Conservation (phyloP, 73 alveolate species). For the Urostyla sp. region DNA sequence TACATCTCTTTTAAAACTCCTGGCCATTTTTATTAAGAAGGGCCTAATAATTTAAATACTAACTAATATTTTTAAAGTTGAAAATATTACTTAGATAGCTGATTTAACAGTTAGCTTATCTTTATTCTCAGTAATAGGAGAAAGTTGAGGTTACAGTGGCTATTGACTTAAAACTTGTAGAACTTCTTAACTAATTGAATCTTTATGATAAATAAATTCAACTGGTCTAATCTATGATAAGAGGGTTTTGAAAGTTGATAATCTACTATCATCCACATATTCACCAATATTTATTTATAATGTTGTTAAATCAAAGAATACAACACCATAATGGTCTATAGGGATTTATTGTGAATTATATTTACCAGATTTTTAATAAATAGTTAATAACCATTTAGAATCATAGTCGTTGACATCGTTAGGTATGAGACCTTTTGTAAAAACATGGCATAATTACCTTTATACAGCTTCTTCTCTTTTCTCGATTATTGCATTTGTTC, state of each 20-base stretch:
- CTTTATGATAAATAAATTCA: conserved; percentile 83
- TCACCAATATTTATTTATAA: conserved; percentile 73
- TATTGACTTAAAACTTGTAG: conserved; percentile 43
- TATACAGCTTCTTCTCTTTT: conserved; percentile 29
- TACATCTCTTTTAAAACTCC: background rate
- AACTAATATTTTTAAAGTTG: background rate
- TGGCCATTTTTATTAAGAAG: conserved; percentile 14
- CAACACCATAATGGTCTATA: conserved; percentile 65
- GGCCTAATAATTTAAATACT: conserved; percentile 24
- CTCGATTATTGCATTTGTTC: conserved; percentile 14
- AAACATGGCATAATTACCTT: conserved; percentile 75
- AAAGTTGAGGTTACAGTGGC: conserved; percentile 56
- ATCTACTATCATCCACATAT: conserved; percentile 68
- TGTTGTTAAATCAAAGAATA: conserved; percentile 81
- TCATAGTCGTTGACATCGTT: conserved; percentile 68
- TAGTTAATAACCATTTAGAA: conserved; percentile 70
- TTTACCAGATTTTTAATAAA: conserved; percentile 32
- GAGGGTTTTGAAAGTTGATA: conserved; percentile 79
- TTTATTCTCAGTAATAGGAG: background rate
- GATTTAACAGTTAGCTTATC: background rate
- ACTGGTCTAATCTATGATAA: conserved; percentile 87
- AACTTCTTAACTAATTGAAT: conserved; percentile 33
- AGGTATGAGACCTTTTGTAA: conserved; percentile 71
- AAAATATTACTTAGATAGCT: conserved; percentile 1
- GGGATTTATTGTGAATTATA: background rate